Percentiles rank a stretch among this genome's conserved stretches.
phyloP scores from a whole-genome alignment of 139 green algal species.

The Closterium sp. region DNA sequence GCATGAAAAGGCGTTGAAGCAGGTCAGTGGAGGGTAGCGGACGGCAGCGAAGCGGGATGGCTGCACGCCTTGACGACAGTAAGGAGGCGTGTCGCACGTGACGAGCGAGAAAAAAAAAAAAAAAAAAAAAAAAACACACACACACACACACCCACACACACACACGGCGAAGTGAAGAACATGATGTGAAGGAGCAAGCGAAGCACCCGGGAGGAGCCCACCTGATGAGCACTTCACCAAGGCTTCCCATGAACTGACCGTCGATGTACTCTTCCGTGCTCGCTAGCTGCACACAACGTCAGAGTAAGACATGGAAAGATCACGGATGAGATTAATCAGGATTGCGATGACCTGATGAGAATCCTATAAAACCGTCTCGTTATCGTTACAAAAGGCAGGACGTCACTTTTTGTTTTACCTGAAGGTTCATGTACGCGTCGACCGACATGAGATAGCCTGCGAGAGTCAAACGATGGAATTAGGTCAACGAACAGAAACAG shows the following conservation, averaged over 20 bases:
- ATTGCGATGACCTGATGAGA: too few species aligned
- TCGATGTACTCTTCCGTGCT: slow-evolving; percentile 96
- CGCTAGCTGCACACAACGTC: slow-evolving; percentile 70
- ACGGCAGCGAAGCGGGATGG: not conserved
- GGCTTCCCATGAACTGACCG: slow-evolving; percentile 83
- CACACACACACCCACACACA: too few species aligned
- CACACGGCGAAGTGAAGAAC: too few species aligned
- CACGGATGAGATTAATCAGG: not conserved
- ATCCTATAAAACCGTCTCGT: too few species aligned
- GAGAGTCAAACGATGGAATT: not conserved
- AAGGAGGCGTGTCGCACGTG: too few species aligned
- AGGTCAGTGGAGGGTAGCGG: not conserved
- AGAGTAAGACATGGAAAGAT: slow-evolving; percentile 41
- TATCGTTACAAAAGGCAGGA: too few species aligned
- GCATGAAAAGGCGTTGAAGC: not conserved
- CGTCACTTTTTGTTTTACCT: slow-evolving; percentile 1
- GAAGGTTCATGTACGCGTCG: slow-evolving; percentile 92
- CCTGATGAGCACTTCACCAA: slow-evolving; percentile 92
- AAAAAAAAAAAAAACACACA: too few species aligned
- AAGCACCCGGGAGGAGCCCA: slow-evolving; percentile 26
- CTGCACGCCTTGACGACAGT: too few species aligned
- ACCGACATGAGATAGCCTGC: slow-evolving; percentile 85
- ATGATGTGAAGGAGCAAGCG: not conserved
- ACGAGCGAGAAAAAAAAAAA: too few species aligned
- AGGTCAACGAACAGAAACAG: not conserved